A percentile compares a stretch with the other conserved stretches of the same genome.
phyloP scores from a whole-genome alignment of 129 eudicot species.

The Saussurea involucrata region DNA sequence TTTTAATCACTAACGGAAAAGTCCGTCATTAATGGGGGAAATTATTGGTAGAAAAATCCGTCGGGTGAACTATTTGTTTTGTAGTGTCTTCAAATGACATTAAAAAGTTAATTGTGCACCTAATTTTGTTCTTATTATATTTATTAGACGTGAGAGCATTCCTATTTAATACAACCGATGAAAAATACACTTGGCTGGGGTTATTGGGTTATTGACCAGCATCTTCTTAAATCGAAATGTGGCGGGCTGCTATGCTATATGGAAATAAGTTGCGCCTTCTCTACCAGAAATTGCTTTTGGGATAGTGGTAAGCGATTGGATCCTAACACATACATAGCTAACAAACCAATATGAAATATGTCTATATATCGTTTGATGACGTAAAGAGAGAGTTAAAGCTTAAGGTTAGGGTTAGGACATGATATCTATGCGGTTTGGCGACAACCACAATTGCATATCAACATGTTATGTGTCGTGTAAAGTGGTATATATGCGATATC shows the following conservation, averaged over 20 bases:
- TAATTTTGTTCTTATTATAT: not conserved
- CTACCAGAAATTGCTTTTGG: too few species aligned
- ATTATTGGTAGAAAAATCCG: too few species aligned
- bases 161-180: not conserved
- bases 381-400: not conserved
- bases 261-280: too few species aligned
- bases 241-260: too few species aligned
- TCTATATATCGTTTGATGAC: not conserved
- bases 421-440: not conserved
- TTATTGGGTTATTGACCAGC: too few species aligned
- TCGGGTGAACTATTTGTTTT: too few species aligned
- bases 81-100: not conserved
- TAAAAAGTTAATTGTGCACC: not conserved
- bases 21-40: too few species aligned
- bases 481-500: constrained; percentile 20
- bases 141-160: not conserved
- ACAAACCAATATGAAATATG: not conserved
- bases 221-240: too few species aligned
- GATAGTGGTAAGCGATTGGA: too few species aligned
- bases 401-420: not conserved
- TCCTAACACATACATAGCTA: not conserved
- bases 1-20: too few species aligned
- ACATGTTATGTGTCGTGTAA: constrained; percentile 32
- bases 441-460: constrained; percentile 1
- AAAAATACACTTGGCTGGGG: not conserved